Conservation (phyloP, 75 land plant genomes). For the Cupressus sempervirens region DNA sequence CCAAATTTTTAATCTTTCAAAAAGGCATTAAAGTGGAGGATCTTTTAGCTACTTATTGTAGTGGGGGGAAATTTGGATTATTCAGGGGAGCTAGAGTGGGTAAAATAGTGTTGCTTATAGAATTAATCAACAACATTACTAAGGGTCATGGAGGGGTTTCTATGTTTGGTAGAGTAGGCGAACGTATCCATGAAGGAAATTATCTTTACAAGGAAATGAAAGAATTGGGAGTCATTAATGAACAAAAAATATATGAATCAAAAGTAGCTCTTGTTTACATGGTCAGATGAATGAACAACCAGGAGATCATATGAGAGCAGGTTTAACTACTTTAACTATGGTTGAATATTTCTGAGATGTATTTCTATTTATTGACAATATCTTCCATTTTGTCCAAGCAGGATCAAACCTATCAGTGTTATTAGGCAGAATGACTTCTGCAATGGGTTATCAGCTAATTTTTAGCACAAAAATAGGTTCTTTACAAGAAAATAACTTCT, state of each 20-base stretch:
- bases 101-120: slow-evolving; percentile 10
- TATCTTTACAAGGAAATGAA: slow-evolving; percentile 15
- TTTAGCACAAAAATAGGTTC: no score
- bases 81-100: no score
- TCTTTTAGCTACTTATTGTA: no score
- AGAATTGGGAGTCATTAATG: background rate
- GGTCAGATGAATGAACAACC: background rate
- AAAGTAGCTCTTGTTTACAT: no score
- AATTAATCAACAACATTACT: slow-evolving; percentile 34
- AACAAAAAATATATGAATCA: no score
- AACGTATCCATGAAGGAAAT: slow-evolving; percentile 25
- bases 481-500: no score
- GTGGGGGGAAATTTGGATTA: no score
- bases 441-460: no score
- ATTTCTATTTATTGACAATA: slow-evolving; percentile 21
- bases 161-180: slow-evolving; percentile 23
- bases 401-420: background rate
- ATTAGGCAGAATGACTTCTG: background rate
- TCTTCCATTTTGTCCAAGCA: slow-evolving; percentile 16
- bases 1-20: slow-evolving; percentile 13
- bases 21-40: background rate
- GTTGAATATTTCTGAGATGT: slow-evolving; percentile 30
- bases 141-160: slow-evolving; percentile 29
- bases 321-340: slow-evolving; percentile 32
- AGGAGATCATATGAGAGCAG: slow-evolving; percentile 25